Base-by-base conservation (phyloP, 2,329 filamentous ascomycete genomes). In the Aaosphaeria arxii region DNA sequence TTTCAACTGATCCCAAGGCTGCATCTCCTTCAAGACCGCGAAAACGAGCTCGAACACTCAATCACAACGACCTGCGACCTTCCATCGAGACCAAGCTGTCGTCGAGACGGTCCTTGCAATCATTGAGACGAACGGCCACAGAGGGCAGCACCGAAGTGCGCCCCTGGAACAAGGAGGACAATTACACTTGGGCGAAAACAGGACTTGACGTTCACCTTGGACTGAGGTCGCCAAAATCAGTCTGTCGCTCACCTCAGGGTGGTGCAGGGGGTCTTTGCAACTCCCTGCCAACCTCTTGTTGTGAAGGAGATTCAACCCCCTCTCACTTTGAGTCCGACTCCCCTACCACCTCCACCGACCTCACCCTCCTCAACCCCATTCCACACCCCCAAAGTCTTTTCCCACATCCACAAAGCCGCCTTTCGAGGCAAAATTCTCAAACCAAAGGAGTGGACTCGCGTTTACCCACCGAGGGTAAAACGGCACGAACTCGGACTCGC, bases 151-250 rank as follows among this genome's bases (percentile, higher is more conserved):
- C 66, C 5, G 70, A 69, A 46, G 72, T 67, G 40, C 67, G 73
- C 30, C 74, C 74, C n/a, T 76, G 74, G 74, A 77, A 77, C 50
- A 62, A 63, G 17, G 73, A 75, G 50, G 71, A 73, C 56, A 76
- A 74, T 55, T 77, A 75, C 54, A 72, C 74, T 32, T 77, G 72
- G 74, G 63, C 67, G 31, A 66, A 63, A 40, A 68, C 56, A 9
- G 33, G 33, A 45, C n/a, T 36, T 9, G 33, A 36, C 33, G 56
- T 70, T 46, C 64, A 71, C 41, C 74, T 77, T 42, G 70, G 72
- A 33, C 63, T 76, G 5, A 71, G 66, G 28, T 58, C 63, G 3
- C 67, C 69, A 7, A 60, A 62, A 5, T 52, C 63, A 6, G 38
- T 52, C 13, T 61, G 47, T 31, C 44, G 55, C 9, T 64, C 62